A percentile compares a stretch with the other conserved stretches of the same genome.
Conservation (phyloP, 371 early-diverging fungal genomes). For the Mucor saturninus region DNA sequence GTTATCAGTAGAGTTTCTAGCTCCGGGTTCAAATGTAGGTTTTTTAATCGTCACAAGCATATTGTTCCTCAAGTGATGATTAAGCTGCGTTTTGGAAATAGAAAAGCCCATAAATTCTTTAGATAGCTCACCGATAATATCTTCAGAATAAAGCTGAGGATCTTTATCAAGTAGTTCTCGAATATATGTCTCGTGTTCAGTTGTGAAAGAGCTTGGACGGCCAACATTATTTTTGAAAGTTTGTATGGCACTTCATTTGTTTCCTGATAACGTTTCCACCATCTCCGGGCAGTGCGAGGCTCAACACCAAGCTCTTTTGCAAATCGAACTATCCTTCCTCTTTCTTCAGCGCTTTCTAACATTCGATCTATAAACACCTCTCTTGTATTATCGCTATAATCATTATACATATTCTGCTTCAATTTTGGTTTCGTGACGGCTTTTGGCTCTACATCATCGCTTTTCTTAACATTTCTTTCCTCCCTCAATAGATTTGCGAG, state of each 20-base stretch:
- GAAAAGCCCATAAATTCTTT: constrained; percentile 16
- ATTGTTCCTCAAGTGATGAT: constrained; percentile 23
- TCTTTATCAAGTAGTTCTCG: constrained; percentile 18
- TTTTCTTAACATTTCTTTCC: constrained; percentile 17
- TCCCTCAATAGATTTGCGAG: constrained; percentile 10
- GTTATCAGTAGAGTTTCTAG: constrained; percentile 11
- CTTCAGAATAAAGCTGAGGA: constrained; percentile 19
- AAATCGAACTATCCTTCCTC: constrained; percentile 15
- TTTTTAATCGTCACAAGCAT: constrained; percentile 16
- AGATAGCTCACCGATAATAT: constrained; percentile 11
- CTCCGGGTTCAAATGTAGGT: constrained; percentile 8
- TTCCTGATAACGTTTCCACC: constrained; percentile 23
- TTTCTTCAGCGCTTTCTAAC: constrained; percentile 17
- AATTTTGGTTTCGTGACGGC: constrained; percentile 18
- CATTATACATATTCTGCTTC: constrained; percentile 20
- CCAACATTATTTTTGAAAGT: constrained; percentile 18
- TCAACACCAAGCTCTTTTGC: constrained; percentile 18
- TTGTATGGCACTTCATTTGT: constrained; percentile 20
- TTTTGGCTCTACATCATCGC: constrained; percentile 14
- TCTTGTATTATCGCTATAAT: constrained; percentile 19
- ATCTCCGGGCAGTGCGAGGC: constrained; percentile 17
- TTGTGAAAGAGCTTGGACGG: constrained; percentile 12
- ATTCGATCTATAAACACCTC: constrained; percentile 19
- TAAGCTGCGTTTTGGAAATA: constrained; percentile 20
- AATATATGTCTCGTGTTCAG: constrained; percentile 17